phyloP scores from a whole-genome alignment of 352 stramenopile species.

The Globisporangium canariense region DNA sequence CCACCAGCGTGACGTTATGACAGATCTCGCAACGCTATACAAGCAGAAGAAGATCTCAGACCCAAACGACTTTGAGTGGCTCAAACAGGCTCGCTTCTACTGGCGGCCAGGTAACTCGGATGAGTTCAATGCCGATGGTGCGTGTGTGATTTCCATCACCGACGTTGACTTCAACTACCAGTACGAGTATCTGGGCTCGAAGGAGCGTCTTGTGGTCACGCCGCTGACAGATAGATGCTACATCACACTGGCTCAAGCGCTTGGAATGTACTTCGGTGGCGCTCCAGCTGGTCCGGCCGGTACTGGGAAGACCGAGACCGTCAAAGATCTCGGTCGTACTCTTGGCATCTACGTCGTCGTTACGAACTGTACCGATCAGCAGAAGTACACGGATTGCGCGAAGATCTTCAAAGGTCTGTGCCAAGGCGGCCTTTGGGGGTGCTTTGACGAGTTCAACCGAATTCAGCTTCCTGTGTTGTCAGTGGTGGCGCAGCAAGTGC shows the following conservation, averaged over 20 bases:
- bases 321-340: conserved; percentile 95
- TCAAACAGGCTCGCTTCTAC: conserved; percentile 99
- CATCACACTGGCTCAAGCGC: conserved; percentile 96
- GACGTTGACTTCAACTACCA: conserved; percentile 99
- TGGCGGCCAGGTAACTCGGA: conserved; percentile 93
- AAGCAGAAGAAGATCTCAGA: conserved; percentile 96
- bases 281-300: conserved; percentile 93
- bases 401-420: conserved; percentile 99
- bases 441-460: conserved; percentile 98
- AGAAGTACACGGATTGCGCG: conserved; percentile 97
- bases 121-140: conserved; percentile 93
- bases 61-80: conserved; percentile 98
- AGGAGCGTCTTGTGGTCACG: conserved; percentile 96
- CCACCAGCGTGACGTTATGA: conserved; percentile 97
- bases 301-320: conserved; percentile 97
- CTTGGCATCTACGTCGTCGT: conserved; percentile 97
- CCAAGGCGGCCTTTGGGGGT: conserved; percentile 95
- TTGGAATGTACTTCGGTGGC: conserved; percentile 98
- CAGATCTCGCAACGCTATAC: conserved; percentile 91
- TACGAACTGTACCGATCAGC: conserved; percentile 97
- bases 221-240: conserved; percentile 97
- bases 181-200: conserved; percentile 97
- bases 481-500: conserved; percentile 96
- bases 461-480: conserved; percentile 96
- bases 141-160: conserved; percentile 96